Evolutionary conservation across 257 asterid genomes (phyloP), one percentile per base, ranked within the genome.

Genomic region (Solanum sejunctum): DNA sequence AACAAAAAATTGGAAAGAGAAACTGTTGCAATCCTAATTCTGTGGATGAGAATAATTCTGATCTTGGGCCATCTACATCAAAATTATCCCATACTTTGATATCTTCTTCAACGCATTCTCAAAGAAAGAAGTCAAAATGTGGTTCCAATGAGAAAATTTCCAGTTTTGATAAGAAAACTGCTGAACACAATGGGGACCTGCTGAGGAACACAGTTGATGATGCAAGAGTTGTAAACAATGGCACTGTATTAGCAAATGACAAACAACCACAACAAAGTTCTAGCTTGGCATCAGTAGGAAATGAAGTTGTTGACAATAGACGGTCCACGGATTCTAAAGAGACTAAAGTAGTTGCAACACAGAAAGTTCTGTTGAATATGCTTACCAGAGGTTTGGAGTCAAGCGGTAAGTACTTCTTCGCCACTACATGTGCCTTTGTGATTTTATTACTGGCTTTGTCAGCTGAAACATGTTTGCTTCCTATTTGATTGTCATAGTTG

Each of bases 331-430:
- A 63, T 64, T 73, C 89, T 52, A 88, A 70, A 69, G 87, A 83
- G 84, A 51, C 39, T 28, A 84, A 70, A 82, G 79, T 63, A 39
- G 88, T 86, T 83, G 51, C 49, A 57, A 87, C 84, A 83, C 91
- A 86, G 87, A 84, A 82, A 84, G 89, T 84, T 78, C 80, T 88
- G 55, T 85, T 91, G 91, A 84, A 87, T 87, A 88, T 93, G 87
- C 95, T 90, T 69, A 85, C 98, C 57, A 84, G 94, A 85, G 96
- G 94, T 84, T 82, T 95, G 63, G 99, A 92, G 91, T 88, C 89
- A 28, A 87, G 90, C 4, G 95, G 99, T 94, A 84, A 87, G 88
- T 64, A 18, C 36, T 70, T 54, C 4, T 23, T 28, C 55, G n/a
- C 81, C 21, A 20, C 56, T n/a, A 52, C 82, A 28, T 55, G 15